Percentiles rank a stretch among this genome's conserved stretches.
Conservation (phyloP, 371 early-diverging fungal genomes). For the Dipsacomyces acuminosporus region DNA sequence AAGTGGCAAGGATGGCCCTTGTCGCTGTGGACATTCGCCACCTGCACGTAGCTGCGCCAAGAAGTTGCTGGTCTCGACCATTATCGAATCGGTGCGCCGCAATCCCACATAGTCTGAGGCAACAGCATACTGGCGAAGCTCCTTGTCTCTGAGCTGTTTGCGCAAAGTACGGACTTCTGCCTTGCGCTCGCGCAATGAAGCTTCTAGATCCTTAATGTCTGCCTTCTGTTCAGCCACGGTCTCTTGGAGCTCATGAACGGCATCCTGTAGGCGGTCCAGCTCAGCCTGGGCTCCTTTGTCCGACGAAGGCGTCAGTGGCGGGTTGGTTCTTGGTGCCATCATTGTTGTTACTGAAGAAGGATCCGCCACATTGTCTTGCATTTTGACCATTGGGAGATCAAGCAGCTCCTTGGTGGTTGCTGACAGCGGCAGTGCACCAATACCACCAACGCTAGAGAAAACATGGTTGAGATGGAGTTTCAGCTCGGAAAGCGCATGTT, state of each 20-base stretch:
- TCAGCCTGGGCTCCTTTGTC: constrained; percentile 3
- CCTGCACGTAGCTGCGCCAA: constrained; percentile 1
- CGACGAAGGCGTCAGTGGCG: no score
- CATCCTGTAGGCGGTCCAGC: background rate
- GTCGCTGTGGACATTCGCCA: constrained; percentile 1
- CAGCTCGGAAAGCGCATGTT: constrained; percentile 17
- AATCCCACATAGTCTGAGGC: constrained; percentile 26
- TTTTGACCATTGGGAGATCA: background rate
- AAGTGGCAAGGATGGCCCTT: background rate
- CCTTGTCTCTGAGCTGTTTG: constrained; percentile 20
- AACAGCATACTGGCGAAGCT: constrained; percentile 25
- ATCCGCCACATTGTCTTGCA: no score
- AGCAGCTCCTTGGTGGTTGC: constrained; percentile 6
- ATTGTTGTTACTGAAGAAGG: background rate
- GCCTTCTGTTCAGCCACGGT: constrained; percentile 18
- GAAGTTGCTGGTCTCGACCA: constrained; percentile 1
- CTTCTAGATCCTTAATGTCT: constrained; percentile 27
- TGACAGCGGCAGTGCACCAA: constrained; percentile 21
- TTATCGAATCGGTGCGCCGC: constrained; percentile 21
- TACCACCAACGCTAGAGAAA: constrained; percentile 18
- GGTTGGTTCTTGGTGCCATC: no score
- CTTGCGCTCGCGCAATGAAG: constrained; percentile 19
- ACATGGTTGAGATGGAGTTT: constrained; percentile 17
- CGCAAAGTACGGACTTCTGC: constrained; percentile 19
- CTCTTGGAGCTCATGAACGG: constrained; percentile 8